Conservation (phyloP, 345 rosid species). For the Draba incana region DNA sequence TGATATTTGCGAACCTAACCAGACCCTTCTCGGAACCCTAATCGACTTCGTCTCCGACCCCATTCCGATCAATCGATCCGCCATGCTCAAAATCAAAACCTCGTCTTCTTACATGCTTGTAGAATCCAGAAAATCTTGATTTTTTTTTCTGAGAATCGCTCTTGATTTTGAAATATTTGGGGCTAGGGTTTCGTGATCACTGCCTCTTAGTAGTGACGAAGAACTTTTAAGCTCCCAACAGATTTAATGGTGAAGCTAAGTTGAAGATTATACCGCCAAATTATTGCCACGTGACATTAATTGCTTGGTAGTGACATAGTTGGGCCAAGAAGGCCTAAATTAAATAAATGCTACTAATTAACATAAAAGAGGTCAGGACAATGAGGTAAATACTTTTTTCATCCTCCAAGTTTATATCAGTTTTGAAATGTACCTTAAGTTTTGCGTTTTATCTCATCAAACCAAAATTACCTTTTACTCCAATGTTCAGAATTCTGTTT, state of each 20-base stretch:
- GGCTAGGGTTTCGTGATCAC: conserved; percentile 2
- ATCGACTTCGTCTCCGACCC: conserved; percentile 45
- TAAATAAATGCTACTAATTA: too few relatives aligned
- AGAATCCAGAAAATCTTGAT: too few relatives aligned
- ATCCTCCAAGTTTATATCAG: too few relatives aligned
- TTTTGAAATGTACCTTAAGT: too few relatives aligned
- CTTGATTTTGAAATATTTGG: background rate
- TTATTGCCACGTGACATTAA: conserved; percentile 19
- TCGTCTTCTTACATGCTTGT: conserved; percentile 25
- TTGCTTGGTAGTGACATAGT: too few relatives aligned
- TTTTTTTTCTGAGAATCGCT: conserved; percentile 28
- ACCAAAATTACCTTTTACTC: too few relatives aligned
- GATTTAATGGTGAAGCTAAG: background rate
- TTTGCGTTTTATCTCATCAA: too few relatives aligned
- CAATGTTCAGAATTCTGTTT: too few relatives aligned
- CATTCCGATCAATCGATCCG: conserved; percentile 52
- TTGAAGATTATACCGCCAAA: conserved; percentile 10
- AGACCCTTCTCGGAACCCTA: conserved; percentile 32
- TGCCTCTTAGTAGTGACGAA: conserved; percentile 13
- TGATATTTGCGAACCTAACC: conserved; percentile 51
- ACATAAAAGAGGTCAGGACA: too few relatives aligned
- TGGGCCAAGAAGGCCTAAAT: too few relatives aligned
- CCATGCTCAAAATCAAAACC: conserved; percentile 38
- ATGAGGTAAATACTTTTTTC: too few relatives aligned
- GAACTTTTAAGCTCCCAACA: background rate